A percentile compares a stretch with the other conserved stretches of the same genome.
Evolutionary conservation across 805 yeast genomes (phyloP).

Genomic region (Cyberlindnera meyerae): DNA sequence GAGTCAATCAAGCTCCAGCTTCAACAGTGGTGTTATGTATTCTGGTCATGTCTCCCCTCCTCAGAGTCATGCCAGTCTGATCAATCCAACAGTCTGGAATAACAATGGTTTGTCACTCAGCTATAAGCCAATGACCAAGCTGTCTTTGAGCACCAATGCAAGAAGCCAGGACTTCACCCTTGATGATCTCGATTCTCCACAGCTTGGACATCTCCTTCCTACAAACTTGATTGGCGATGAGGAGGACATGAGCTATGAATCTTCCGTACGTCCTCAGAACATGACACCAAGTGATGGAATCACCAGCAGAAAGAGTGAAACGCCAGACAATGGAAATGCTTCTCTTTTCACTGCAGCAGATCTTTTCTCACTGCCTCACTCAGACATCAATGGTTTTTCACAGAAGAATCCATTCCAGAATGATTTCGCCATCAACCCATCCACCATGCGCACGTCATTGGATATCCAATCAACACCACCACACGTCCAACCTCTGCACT

Average conservation of each 20-base stretch:
- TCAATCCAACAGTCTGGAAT: not conserved
- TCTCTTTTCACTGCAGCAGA: slow-evolving; percentile 2
- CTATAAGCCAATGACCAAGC: slow-evolving; percentile 4
- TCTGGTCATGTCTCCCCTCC: too few relatives aligned
- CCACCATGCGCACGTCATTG: slow-evolving; percentile 12
- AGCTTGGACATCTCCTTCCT: slow-evolving; percentile 33
- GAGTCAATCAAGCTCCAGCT: too few relatives aligned
- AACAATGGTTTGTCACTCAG: slow-evolving; percentile 5
- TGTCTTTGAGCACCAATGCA: slow-evolving; percentile 12
- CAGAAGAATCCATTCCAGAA: slow-evolving; percentile 17
- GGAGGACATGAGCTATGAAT: slow-evolving; percentile 12
- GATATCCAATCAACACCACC: slow-evolving; percentile 19
- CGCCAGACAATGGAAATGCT: slow-evolving; percentile 5
- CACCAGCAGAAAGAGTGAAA: slow-evolving; percentile 6
- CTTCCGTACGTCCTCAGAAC: slow-evolving; percentile 1
- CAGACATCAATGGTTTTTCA: slow-evolving; percentile 16
- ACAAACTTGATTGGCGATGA: slow-evolving; percentile 29
- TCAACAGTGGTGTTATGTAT: too few relatives aligned
- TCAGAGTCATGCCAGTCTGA: too few relatives aligned
- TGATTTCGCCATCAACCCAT: slow-evolving; percentile 17
- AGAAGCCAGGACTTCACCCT: slow-evolving; percentile 10
- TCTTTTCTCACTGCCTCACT: slow-evolving; percentile 4
- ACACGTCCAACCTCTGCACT: too few relatives aligned
- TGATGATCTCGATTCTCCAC: slow-evolving; percentile 29
- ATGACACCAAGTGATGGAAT: slow-evolving; percentile 4